Percentiles rank a stretch among this genome's conserved stretches.
phyloP scores from a whole-genome alignment of 2,329 filamentous ascomycete genomes.

The Decorospora gaudefroyi region DNA sequence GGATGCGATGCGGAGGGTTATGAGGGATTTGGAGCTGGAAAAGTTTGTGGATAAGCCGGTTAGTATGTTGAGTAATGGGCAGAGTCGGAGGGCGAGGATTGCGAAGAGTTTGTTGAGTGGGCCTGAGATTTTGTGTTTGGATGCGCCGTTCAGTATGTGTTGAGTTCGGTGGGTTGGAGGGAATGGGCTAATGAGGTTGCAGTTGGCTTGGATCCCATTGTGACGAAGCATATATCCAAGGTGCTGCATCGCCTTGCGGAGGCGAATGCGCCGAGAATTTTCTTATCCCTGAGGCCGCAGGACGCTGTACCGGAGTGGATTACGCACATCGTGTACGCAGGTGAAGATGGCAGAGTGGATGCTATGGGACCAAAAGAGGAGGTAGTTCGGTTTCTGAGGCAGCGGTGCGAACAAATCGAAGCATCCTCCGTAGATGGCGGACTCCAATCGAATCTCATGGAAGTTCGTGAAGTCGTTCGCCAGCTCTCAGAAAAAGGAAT shows the following conservation, averaged over 20 bases:
- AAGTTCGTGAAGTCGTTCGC: slow-evolving; percentile 35
- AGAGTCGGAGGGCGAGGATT: slow-evolving; percentile 84
- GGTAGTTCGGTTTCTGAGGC: slow-evolving; percentile 58
- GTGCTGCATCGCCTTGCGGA: slow-evolving; percentile 71
- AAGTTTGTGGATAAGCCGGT: slow-evolving; percentile 79
- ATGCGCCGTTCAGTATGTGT: slow-evolving; percentile 80
- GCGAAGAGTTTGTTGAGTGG: slow-evolving; percentile 78
- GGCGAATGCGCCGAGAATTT: slow-evolving; percentile 68
- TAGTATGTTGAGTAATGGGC: slow-evolving; percentile 89
- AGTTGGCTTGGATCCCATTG: slow-evolving; percentile 89
- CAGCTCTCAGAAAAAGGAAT: slow-evolving; percentile 36
- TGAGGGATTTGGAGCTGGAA: slow-evolving; percentile 69
- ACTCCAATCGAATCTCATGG: slow-evolving; percentile 27
- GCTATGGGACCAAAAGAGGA: slow-evolving; percentile 67
- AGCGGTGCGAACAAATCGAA: slow-evolving; percentile 34
- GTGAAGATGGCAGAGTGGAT: slow-evolving; percentile 67
- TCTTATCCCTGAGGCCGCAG: slow-evolving; percentile 80
- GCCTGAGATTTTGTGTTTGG: slow-evolving; percentile 77
- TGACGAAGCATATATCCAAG: slow-evolving; percentile 70
- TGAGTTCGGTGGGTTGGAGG: neutral
- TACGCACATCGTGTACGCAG: slow-evolving; percentile 76
- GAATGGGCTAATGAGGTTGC: slow-evolving; percentile 1
- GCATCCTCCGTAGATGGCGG: slow-evolving; percentile 5
- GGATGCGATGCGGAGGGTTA: slow-evolving; percentile 61
- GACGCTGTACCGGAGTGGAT: slow-evolving; percentile 90